Base-by-base conservation (phyloP, 192 early-diverging fungal species). In the Spizellomyces sp. region DNA sequence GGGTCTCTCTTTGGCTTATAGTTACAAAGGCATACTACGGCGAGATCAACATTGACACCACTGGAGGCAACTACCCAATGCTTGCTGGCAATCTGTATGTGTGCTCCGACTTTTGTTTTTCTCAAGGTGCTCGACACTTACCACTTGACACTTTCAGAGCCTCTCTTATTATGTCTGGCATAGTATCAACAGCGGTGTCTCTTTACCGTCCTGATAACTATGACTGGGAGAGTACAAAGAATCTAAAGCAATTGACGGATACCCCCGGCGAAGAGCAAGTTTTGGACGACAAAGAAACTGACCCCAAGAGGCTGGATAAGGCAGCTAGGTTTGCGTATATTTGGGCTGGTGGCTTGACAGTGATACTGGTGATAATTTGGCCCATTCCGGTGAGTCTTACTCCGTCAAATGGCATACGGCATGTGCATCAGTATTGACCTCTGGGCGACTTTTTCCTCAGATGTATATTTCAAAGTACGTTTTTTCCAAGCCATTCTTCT, bases 21-120 rank as follows among this genome's bases (percentile, higher is more conserved):
- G 80, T 80, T 5, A 84, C 88, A 4, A 55, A 82, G 15, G 70
- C 67, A 14, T 50, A 86, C 6, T 85, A 81, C 71, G 88, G 86
- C 15, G 81, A 79, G 46, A 78, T 92, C 56, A 87, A 78, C 2
- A 46, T 92, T 1, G 77, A 74, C 3, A 75, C 81, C 15, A 90
- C 90, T 9, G 80, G 81, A 46, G 83, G 75, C 9, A 89, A 91
- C 63, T 87, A 91, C 55, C 90, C 90, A 15, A 91, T 91, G 89
- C 83, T 92, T 74, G 87, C 90, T 3, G 90, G 90, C 9, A 92
- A 91, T 67, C 59, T 91, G 47, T 36, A 36, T 36, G 27, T 36
- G 27, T 36, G 27, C 27, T 36, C 27, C 27, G 27, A 83, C 52
- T 54, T 19, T 15, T 15, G 84, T 81, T 7, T 70, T 87, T 5